Percentiles rank a stretch among this genome's conserved stretches.
phyloP scores from a whole-genome alignment of 164 flowering plant species.

The Protea cynaroides region DNA sequence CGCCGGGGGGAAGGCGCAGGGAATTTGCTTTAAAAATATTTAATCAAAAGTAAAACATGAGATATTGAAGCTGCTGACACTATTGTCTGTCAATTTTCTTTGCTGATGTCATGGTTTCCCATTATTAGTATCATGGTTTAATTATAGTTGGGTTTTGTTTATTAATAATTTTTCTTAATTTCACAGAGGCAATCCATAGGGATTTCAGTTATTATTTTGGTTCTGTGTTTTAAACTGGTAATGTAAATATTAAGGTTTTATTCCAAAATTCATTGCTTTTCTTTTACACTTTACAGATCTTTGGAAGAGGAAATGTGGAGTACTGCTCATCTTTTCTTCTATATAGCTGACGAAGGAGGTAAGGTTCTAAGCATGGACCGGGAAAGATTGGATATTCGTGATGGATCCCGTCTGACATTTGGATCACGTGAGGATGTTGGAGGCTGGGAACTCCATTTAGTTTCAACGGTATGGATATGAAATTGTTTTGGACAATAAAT shows the following conservation, averaged over 20 bases:
- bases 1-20: too few relatives aligned
- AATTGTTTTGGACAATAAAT: background rate
- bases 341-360: conserved; percentile 87
- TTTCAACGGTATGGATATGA: conserved; percentile 46
- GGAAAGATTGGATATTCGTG: conserved; percentile 28
- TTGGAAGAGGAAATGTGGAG: conserved; percentile 40
- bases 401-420: conserved; percentile 51
- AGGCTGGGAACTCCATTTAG: conserved; percentile 78
- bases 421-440: conserved; percentile 72
- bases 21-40: too few relatives aligned
- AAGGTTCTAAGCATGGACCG: conserved; percentile 42
- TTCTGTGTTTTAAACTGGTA: background rate
- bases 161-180: background rate
- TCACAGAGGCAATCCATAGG: background rate
- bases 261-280: too few relatives aligned
- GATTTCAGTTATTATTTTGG: too few relatives aligned
- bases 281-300: conserved; percentile 26
- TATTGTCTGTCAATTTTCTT: too few relatives aligned
- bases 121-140: background rate
- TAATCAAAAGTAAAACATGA: too few relatives aligned
- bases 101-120: background rate
- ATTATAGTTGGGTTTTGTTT: background rate
- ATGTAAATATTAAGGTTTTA: too few relatives aligned
- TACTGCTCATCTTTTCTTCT: conserved; percentile 75
- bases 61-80: too few relatives aligned